Evolutionary conservation across 176 grass and related monocot species (phyloP).

Genomic region (Zizania latifolia): DNA sequence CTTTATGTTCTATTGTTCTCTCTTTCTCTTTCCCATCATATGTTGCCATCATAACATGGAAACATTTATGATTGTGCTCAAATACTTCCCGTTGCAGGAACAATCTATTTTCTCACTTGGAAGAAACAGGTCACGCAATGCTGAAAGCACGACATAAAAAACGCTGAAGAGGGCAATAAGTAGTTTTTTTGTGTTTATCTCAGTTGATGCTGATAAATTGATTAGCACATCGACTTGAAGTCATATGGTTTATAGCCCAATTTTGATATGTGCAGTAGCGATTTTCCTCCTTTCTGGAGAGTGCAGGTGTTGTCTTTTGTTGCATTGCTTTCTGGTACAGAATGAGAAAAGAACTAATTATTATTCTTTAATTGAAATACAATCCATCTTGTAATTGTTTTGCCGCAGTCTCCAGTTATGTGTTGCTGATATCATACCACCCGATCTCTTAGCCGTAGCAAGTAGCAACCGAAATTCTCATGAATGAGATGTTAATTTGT

Average conservation of each 20-base stretch:
- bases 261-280: constrained; percentile 15
- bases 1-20: background rate
- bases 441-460: no score
- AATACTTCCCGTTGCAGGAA: constrained; percentile 48
- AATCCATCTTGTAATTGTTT: background rate
- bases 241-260: constrained; percentile 6
- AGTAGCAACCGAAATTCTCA: no score
- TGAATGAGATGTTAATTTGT: no score
- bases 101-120: constrained; percentile 81
- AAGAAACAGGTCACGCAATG: constrained; percentile 70
- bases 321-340: background rate
- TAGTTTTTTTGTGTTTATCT: background rate
- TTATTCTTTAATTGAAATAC: background rate
- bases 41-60: background rate
- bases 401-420: no score
- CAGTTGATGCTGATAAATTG: constrained; percentile 6
- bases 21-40: background rate
- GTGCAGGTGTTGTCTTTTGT: background rate
- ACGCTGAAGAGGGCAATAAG: background rate
- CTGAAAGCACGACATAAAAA: constrained; percentile 48
- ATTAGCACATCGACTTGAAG: constrained; percentile 4
- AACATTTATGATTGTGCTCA: background rate
- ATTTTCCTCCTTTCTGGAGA: background rate
- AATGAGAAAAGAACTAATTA: background rate
- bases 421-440: no score